These are phyloP conservation scores for Gossypium gossypioides DNA, from an alignment of 441 rosid species.

Conservation along the genomic window DNA sequence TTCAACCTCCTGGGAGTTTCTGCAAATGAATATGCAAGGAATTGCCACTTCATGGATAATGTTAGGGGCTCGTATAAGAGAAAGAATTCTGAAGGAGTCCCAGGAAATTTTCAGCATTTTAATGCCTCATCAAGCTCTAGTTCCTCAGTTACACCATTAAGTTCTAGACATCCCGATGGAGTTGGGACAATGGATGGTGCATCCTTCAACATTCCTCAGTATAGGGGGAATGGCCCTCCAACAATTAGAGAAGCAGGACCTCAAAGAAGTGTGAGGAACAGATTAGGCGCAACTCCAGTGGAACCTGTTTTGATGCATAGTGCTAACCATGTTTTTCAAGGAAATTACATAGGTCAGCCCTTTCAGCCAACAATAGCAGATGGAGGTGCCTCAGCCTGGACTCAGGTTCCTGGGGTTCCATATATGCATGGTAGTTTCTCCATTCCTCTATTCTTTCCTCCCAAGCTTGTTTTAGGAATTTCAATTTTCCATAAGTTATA, in stretches of 20 bases:
- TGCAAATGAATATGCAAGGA: conserved; percentile 46
- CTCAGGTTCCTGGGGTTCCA: conserved; percentile 39
- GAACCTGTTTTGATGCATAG: conserved; percentile 45
- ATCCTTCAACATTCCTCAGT: conserved; percentile 31
- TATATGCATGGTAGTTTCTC: conserved; percentile 49
- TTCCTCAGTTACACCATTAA: conserved; percentile 29
- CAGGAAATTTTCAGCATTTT: conserved; percentile 40
- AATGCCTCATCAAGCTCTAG: conserved; percentile 45
- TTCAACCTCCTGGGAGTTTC: conserved; percentile 42
- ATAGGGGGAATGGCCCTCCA: conserved; percentile 34
- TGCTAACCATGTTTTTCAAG: conserved; percentile 41
- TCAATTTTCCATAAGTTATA: neutral
- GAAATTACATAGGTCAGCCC: conserved; percentile 48
- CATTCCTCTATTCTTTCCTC: neutral
- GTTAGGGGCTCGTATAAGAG: conserved; percentile 57
- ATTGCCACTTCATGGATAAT: conserved; percentile 37
- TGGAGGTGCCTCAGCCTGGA: conserved; percentile 47
- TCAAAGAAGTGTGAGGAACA: conserved; percentile 53
- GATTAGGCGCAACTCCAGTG: conserved; percentile 43
- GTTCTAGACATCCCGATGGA: conserved; percentile 46
- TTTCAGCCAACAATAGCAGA: conserved; percentile 41
- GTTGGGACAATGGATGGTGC: conserved; percentile 31
- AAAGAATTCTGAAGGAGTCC: conserved; percentile 50
- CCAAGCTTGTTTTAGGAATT: neutral
- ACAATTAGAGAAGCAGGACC: conserved; percentile 38